These are phyloP conservation scores for Diospyros kaki DNA, from an alignment of 148 eudicot species.

Conservation along the genomic window DNA sequence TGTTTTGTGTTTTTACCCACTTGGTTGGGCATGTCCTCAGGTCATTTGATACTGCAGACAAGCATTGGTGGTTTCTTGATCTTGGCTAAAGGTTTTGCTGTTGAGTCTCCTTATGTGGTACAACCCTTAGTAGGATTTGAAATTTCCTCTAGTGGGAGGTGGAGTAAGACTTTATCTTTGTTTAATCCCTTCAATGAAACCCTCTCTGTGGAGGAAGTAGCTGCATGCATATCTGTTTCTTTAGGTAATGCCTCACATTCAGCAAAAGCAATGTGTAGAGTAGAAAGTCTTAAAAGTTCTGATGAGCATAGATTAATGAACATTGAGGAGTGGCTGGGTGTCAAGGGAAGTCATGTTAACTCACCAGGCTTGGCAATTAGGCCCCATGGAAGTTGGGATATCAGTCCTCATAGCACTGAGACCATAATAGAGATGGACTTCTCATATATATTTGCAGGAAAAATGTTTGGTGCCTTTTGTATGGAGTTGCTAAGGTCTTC, in stretches of 20 bases:
- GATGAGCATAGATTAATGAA: conserved; percentile 15
- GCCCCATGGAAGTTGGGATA: conserved; percentile 59
- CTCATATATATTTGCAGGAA: conserved; percentile 30
- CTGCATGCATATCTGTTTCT: conserved; percentile 45
- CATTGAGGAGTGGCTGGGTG: conserved; percentile 32
- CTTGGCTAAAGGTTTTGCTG: conserved; percentile 55
- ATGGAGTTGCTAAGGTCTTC: conserved; percentile 43
- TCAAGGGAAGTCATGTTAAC: conserved; percentile 27
- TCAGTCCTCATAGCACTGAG: conserved; percentile 50
- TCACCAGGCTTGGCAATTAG: conserved; percentile 39
- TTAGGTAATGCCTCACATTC: conserved; percentile 33
- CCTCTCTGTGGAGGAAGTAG: conserved; percentile 63
- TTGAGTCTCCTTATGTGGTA: conserved; percentile 65
- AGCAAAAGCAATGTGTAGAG: conserved; percentile 40
- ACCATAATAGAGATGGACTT: conserved; percentile 47
- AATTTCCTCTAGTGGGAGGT: conserved; percentile 51
- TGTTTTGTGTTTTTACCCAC: conserved; percentile 71
- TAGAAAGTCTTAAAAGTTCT: conserved; percentile 25
- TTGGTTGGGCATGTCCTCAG: conserved; percentile 62
- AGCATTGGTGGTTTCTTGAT: conserved; percentile 82
- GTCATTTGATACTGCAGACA: conserved; percentile 70
- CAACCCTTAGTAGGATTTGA: conserved; percentile 40
- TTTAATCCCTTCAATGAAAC: conserved; percentile 63
- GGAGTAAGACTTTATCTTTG: conserved; percentile 56
- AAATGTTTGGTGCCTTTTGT: conserved; percentile 50